Evolutionary conservation across 2,329 filamentous ascomycete genomes (phyloP).

Genomic region (Alternaria triticimaculans): DNA sequence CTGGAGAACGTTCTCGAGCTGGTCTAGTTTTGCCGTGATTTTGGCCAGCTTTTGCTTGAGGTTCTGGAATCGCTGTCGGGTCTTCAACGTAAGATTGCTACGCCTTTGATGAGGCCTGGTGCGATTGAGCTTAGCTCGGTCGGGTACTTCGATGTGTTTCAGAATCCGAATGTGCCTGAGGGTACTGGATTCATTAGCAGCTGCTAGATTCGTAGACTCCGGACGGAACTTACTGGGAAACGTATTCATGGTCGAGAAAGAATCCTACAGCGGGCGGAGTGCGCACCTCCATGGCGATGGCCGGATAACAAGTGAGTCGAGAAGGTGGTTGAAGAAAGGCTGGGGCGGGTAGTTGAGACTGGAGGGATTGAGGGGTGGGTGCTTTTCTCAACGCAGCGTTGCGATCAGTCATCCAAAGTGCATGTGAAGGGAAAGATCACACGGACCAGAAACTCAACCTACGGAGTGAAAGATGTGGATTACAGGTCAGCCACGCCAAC

Average conservation of each 20-base stretch:
- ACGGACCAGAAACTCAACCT: neutral
- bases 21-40: neutral
- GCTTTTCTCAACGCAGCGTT: neutral
- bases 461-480: neutral
- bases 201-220: neutral
- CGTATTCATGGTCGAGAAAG: neutral
- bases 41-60: neutral
- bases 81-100: neutral
- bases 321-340: neutral
- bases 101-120: neutral
- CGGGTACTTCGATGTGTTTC: neutral
- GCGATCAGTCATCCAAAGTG: neutral
- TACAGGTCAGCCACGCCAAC: neutral
- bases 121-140: neutral
- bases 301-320: neutral
- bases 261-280: neutral
- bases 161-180: neutral
- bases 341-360: neutral
- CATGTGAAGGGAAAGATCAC: neutral
- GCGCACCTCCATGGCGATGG: neutral
- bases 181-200: neutral
- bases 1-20: neutral
- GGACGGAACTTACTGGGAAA: neutral
- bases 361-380: neutral
- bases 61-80: neutral